Evolutionary conservation across 1,284 basidiomycete species (phyloP), one percentile per base, ranked within the genome.

Genomic region (Ustilago hordei): DNA sequence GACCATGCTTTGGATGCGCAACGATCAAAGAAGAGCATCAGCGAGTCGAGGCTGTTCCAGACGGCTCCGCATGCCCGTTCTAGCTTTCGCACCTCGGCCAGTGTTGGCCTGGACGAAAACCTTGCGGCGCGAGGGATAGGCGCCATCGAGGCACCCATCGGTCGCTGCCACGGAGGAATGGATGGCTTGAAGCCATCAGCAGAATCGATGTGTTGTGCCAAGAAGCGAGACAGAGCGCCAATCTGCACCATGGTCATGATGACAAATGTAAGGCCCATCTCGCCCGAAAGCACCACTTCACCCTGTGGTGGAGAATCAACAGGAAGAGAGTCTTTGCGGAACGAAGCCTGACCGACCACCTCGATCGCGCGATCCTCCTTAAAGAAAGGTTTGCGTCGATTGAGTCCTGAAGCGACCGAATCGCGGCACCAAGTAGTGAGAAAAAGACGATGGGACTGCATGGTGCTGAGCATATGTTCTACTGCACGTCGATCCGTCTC

Each of bases 171-270:
- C 2, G 72, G 43, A 15, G 72, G 71, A 8, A 71, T 69, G 34
- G 68, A 68, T 32, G 75, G 69, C 57, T 69, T 69, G 35, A 41
- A 28, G 19, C 69, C 63, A 8, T 73, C 63, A 23, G 71, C 61
- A 32, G 55, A 52, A 47, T 83, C 78, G 32, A 83, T 75, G 48
- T 81, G 80, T 15, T 69, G 76, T 9, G 65, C 74, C 45, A 81
- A 52, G 55, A 83, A 83, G 12, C 81, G 64, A 13, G 81, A 76
- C 1, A 83, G 74, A 1, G 80, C 81, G 6, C 81, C 81, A n/a
- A 83, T 75, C 66, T 83, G 81, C 48, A 81, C 68, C 70, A 80
- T 64, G 31, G 81, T 79, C 72, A 83, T 78, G 65, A 83, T 76
- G 52, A 75, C 73, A 41, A 83, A 83, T 36, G 79, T 79, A 11